Conservation (phyloP, 441 rosid genomes). For the Gossypium davidsonii region DNA sequence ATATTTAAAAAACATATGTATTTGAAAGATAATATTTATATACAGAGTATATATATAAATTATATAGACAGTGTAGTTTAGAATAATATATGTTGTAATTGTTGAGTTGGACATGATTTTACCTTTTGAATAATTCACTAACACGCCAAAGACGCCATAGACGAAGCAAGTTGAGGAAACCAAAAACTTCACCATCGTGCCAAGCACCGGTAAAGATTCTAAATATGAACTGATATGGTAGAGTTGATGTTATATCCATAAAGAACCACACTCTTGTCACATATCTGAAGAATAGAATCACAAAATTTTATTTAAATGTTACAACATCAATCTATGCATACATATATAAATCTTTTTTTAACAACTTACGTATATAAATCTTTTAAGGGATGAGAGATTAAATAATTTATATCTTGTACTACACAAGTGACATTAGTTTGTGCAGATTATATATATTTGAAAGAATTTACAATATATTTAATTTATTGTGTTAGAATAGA, state of each 20-base stretch:
- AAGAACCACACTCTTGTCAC: conserved; percentile 52
- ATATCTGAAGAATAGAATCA: conserved; percentile 35
- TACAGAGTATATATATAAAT: no score
- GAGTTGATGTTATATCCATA: conserved; percentile 82
- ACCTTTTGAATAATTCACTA: conserved; percentile 67
- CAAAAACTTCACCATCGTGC: conserved; percentile 37
- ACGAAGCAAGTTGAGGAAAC: conserved; percentile 75
- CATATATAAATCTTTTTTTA: neutral
- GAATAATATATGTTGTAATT: neutral
- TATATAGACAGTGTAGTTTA: neutral
- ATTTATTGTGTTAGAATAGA: no score
- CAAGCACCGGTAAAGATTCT: conserved; percentile 37
- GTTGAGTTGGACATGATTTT: neutral
- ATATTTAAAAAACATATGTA: no score
- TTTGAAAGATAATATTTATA: no score
- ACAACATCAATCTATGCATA: neutral
- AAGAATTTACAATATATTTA: no score
- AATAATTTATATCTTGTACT: no score
- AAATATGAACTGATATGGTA: conserved; percentile 58
- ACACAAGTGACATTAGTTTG: neutral
- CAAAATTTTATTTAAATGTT: neutral
- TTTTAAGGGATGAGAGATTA: no score
- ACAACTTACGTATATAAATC: rapidly evolving
- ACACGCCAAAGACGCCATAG: conserved; percentile 91
- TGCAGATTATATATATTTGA: no score